Percentiles rank a stretch among this genome's conserved stretches.
These are phyloP conservation scores for Metschnikowia proteae DNA, from an alignment of 805 yeast species.

Conservation along the genomic window DNA sequence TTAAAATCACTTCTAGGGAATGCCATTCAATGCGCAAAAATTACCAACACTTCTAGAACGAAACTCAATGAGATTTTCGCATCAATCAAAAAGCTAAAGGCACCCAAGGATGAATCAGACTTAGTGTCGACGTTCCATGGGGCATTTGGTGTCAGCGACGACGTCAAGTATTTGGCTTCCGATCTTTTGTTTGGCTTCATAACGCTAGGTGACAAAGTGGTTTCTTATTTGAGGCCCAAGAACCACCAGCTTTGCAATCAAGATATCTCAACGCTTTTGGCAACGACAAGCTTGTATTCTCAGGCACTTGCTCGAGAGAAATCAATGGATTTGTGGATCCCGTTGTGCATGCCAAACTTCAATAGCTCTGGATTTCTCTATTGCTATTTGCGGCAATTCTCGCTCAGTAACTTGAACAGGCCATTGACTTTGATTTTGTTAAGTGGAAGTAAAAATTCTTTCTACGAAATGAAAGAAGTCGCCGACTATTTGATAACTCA, in stretches of 20 bases:
- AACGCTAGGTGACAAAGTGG: slow-evolving; percentile 56
- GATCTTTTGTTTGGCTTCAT: slow-evolving; percentile 74
- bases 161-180: slow-evolving; percentile 23
- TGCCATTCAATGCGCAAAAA: slow-evolving; percentile 32
- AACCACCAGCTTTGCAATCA: slow-evolving; percentile 76
- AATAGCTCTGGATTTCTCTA: slow-evolving; percentile 85
- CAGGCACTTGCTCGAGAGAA: slow-evolving; percentile 39
- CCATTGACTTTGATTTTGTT: slow-evolving; percentile 45
- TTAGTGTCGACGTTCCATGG: slow-evolving; percentile 1
- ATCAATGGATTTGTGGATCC: slow-evolving; percentile 85
- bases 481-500: slow-evolving; percentile 47
- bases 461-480: slow-evolving; percentile 66
- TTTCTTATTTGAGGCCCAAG: slow-evolving; percentile 70
- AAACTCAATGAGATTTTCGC: slow-evolving; percentile 55
- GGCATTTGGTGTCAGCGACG: slow-evolving; percentile 3
- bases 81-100: slow-evolving; percentile 22
- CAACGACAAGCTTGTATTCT: slow-evolving; percentile 49
- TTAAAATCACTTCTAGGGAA: slow-evolving; percentile 29
- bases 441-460: slow-evolving; percentile 72
- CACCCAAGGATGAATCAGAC: slow-evolving; percentile 4
- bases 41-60: slow-evolving; percentile 55
- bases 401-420: slow-evolving; percentile 15
- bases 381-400: slow-evolving; percentile 57
- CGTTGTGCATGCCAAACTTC: slow-evolving; percentile 87
- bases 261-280: slow-evolving; percentile 72